Evolutionary conservation across 1,284 basidiomycete species (phyloP), one percentile per base, ranked within the genome.

Genomic region (Cryptococcus jaspeensis): DNA sequence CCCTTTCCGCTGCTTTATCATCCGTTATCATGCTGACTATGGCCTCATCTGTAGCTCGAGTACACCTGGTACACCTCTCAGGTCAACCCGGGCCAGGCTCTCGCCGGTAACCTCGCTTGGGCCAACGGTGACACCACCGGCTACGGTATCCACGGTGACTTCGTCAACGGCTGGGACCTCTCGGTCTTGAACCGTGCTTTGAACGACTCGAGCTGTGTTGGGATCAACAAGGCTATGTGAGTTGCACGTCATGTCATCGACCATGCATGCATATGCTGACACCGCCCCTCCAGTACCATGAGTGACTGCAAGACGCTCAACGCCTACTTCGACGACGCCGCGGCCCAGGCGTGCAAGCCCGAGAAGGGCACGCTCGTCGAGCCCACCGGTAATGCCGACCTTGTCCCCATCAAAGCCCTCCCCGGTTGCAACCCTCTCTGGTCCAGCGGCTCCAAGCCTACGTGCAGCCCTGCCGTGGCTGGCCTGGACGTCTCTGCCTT

Each of bases 71-170:
- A 56, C 8, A 58, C 61, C 16, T 40, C 44, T 4, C 20, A 48
- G 2, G 59, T 52, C 39, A 52, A 54, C 35, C 62, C 64, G 0
- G 64, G 62, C 16, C 58, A 50, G 5, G 35, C 59, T 1, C 23
- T 66, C 15, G 55, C 50, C 39, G 69, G 71, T 3, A 62, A 71
- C 42, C 54, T 74, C 18, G 64, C 61, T 18, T 74, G 71, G 71
- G 70, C 74, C 9, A 71, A 70, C 47, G 72, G 72, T 12, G 72
- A 74, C 53, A 69, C 65, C 1, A 74, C 69, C 11, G 70, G 69
- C 12, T 67, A 61, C 50, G 71, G 70, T 15, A 49, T 62, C 37
- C 71, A 73, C 44, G 71, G 56, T 12, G 71, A 73, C 54, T 73
- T 73, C 44, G 51, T 59, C 44, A 64, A 64, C 39, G 46, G 50